These are phyloP conservation scores for Glycine tomentella DNA, from an alignment of 306 rosid species.

Conservation along the genomic window DNA sequence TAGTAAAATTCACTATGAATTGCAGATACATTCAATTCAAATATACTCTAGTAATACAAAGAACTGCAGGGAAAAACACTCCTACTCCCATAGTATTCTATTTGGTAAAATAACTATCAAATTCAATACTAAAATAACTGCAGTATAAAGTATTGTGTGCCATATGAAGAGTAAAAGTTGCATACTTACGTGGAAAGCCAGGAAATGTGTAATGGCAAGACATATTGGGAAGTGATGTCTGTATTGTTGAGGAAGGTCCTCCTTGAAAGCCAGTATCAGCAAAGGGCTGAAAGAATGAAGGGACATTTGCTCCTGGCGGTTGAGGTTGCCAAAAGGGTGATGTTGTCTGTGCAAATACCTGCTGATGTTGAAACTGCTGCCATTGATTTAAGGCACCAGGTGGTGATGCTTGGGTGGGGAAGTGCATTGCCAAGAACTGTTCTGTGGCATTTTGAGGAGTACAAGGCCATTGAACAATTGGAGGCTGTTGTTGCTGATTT, in stretches of 20 bases:
- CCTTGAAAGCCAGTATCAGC: not conserved
- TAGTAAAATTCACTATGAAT: not conserved
- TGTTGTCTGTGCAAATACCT: slow-evolving; percentile 45
- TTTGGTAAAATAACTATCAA: not conserved
- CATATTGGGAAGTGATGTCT: slow-evolving; percentile 52
- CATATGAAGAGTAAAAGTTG: slow-evolving; percentile 30
- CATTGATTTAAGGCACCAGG: slow-evolving; percentile 51
- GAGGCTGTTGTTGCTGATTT: slow-evolving; percentile 46
- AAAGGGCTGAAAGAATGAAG: slow-evolving; percentile 19
- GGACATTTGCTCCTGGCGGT: slow-evolving; percentile 45
- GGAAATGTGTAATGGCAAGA: slow-evolving; percentile 54
- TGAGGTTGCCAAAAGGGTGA: slow-evolving; percentile 57
- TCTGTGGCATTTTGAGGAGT: slow-evolving; percentile 49
- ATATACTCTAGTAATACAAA: not conserved
- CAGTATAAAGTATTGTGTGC: not conserved
- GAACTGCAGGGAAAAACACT: not conserved
- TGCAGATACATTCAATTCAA: not conserved
- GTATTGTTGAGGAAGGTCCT: slow-evolving; percentile 51
- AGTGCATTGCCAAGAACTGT: slow-evolving; percentile 41
- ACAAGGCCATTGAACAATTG: slow-evolving; percentile 45
- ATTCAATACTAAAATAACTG: not conserved
- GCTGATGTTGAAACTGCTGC: slow-evolving; percentile 52
- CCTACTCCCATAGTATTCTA: not conserved
- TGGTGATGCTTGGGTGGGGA: slow-evolving; percentile 47
- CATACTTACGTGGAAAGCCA: slow-evolving; percentile 56